A percentile compares a stretch with the other conserved stretches of the same genome.
Evolutionary conservation across 768 basidiomycete species (phyloP).

Genomic region (Naganishia kalamii): DNA sequence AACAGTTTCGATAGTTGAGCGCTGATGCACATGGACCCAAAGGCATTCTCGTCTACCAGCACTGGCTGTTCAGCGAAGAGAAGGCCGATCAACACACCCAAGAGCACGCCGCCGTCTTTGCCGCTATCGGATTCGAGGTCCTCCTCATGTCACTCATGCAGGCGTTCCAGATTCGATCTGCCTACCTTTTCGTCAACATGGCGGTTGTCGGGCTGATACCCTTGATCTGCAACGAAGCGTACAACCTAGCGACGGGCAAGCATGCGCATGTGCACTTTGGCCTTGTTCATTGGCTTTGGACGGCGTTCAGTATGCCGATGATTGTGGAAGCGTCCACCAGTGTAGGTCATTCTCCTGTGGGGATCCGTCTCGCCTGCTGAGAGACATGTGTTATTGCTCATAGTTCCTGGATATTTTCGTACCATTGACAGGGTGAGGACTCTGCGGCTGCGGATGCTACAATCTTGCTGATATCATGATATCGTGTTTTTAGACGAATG

Average conservation of each 20-base stretch:
- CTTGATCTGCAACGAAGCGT: constrained; percentile 28
- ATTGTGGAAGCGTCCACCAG: constrained; percentile 47
- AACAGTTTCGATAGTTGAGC: neutral
- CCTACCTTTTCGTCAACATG: constrained; percentile 63
- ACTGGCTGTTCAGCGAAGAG: neutral
- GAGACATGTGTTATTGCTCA: constrained; percentile 53
- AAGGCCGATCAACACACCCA: neutral
- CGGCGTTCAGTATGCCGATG: constrained; percentile 19
- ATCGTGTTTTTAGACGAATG: constrained; percentile 50
- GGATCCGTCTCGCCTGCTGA: constrained; percentile 46
- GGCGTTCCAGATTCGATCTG: constrained; percentile 62
- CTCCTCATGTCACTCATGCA: constrained; percentile 59
- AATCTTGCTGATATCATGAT: constrained; percentile 65
- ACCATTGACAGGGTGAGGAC: constrained; percentile 60
- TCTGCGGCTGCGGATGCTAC: constrained; percentile 68
- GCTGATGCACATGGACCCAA: neutral
- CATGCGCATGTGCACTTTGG: constrained; percentile 46
- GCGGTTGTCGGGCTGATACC: constrained; percentile 47
- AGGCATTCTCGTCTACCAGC: constrained; percentile 11
- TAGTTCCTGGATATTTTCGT: constrained; percentile 80
- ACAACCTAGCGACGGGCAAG: constrained; percentile 50
- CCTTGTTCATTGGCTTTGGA: constrained; percentile 7
- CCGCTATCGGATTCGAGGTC: constrained; percentile 57
- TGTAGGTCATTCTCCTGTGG: constrained; percentile 28
- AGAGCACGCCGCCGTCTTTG: constrained; percentile 61